Evolutionary conservation across 768 basidiomycete species (phyloP).

Genomic region (Strobilomyces dryophilus): DNA sequence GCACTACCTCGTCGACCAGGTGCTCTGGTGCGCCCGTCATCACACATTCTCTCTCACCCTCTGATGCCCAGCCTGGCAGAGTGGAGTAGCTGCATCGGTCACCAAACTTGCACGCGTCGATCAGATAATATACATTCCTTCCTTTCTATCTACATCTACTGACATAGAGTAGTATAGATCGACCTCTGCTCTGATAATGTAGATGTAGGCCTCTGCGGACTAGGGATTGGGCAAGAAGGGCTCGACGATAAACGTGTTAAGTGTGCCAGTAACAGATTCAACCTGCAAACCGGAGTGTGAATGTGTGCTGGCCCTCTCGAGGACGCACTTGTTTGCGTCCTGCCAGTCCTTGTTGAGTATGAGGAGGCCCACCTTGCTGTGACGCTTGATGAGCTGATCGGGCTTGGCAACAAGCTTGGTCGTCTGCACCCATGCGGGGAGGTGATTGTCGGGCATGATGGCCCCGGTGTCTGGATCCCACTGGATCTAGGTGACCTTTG

Average conservation of each 20-base stretch:
- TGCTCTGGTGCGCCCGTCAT: too few species aligned
- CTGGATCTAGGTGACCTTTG: conserved; percentile 82
- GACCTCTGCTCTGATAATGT: too few species aligned
- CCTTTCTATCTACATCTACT: too few species aligned
- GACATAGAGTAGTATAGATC: too few species aligned
- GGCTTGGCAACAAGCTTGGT: conserved; percentile 93
- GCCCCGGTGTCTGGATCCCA: conserved; percentile 72
- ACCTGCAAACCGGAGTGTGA: conserved; percentile 47
- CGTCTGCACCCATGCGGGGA: conserved; percentile 80
- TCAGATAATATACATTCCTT: too few species aligned
- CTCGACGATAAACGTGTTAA: conserved; percentile 97
- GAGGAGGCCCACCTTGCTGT: conserved; percentile 96
- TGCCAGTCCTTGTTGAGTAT: conserved; percentile 92
- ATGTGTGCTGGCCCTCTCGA: conserved; percentile 65
- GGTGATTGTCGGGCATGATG: conserved; percentile 52
- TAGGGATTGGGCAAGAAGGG: conserved; percentile 97
- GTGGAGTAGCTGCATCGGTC: too few species aligned
- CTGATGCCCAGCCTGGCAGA: too few species aligned
- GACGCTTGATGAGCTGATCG: conserved; percentile 98
- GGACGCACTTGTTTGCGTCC: conserved; percentile 84
- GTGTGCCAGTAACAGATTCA: conserved; percentile 88
- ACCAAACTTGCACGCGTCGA: too few species aligned
- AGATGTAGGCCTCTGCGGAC: conserved; percentile 96
- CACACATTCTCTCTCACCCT: too few species aligned
- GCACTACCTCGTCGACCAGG: too few species aligned